Percentiles rank a stretch among this genome's conserved stretches.
Conservation (phyloP, 352 stramenopile species). For the Thraustotheca clavata region DNA sequence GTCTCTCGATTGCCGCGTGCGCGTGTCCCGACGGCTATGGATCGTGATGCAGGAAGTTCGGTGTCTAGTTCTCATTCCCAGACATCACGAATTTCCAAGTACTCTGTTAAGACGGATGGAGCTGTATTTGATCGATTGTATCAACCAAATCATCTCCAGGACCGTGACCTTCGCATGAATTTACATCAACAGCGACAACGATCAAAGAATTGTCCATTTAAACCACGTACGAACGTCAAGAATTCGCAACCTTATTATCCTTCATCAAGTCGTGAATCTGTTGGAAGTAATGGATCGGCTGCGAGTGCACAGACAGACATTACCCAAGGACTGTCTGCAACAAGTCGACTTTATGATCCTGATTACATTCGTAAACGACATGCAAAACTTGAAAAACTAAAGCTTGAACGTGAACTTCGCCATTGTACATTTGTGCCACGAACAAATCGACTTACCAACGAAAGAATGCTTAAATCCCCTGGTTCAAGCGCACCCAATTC, state of each 20-base stretch:
- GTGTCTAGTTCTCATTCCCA: conserved; percentile 64
- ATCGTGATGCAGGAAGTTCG: conserved; percentile 45
- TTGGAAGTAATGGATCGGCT: conserved; percentile 45
- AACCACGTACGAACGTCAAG: conserved; percentile 41
- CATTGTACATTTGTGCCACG: conserved; percentile 68
- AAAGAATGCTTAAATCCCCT: not conserved
- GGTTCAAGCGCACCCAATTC: not conserved
- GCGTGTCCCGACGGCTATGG: conserved; percentile 28
- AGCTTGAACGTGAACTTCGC: conserved; percentile 69
- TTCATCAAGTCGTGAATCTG: conserved; percentile 56
- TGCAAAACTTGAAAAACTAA: conserved; percentile 59
- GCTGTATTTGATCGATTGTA: conserved; percentile 77
- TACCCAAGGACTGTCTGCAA: conserved; percentile 36
- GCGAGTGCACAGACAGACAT: conserved; percentile 72
- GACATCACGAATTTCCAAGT: conserved; percentile 30
- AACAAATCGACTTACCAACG: conserved; percentile 34
- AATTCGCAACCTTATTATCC: conserved; percentile 24
- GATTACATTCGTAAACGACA: conserved; percentile 77
- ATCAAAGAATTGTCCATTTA: conserved; percentile 46
- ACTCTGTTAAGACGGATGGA: conserved; percentile 53
- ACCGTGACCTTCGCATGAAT: conserved; percentile 32
- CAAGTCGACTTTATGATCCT: conserved; percentile 75
- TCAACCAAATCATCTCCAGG: conserved; percentile 78
- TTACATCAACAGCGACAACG: conserved; percentile 40
- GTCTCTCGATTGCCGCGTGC: conserved; percentile 54